Evolutionary conservation across 2,329 filamentous ascomycete genomes (phyloP).

Genomic region (Fusarium mundagurra): DNA sequence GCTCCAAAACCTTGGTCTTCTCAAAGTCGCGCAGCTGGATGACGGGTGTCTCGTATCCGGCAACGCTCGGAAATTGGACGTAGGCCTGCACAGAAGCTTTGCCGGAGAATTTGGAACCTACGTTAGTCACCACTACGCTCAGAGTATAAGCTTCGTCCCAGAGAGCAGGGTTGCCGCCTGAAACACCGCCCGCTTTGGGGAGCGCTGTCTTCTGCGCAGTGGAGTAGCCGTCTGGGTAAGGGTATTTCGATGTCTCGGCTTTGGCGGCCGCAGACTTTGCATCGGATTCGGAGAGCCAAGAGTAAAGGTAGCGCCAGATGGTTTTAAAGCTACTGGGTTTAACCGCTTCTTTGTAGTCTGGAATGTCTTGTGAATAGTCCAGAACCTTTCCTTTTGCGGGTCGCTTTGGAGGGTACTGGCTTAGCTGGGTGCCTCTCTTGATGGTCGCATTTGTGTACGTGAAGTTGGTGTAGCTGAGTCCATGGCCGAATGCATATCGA

Average conservation of each 20-base stretch:
- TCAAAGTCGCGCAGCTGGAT: constrained; percentile 78
- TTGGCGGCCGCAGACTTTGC: constrained; percentile 53
- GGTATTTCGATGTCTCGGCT: constrained; percentile 56
- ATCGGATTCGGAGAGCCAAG: constrained; percentile 63
- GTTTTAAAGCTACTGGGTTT: constrained; percentile 68
- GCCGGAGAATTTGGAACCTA: constrained; percentile 54
- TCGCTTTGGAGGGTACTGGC: constrained; percentile 47
- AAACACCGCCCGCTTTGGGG: constrained; percentile 72
- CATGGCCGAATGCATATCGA: constrained; percentile 87
- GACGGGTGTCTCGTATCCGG: constrained; percentile 69
- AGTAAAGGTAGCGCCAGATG: constrained; percentile 75
- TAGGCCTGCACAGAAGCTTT: constrained; percentile 59
- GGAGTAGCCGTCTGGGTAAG: constrained; percentile 74
- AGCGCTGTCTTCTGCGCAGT: constrained; percentile 52
- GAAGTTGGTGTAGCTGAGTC: constrained; percentile 83
- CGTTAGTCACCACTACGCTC: constrained; percentile 62
- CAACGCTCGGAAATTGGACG: constrained; percentile 53
- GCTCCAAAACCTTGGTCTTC: constrained; percentile 66
- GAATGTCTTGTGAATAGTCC: constrained; percentile 60
- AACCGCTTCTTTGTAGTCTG: constrained; percentile 63
- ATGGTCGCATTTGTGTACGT: constrained; percentile 64
- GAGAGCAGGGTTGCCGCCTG: constrained; percentile 74
- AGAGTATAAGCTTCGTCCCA: constrained; percentile 61
- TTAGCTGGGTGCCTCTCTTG: constrained; percentile 56
- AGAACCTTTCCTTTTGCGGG: constrained; percentile 53